Evolutionary conservation across 768 basidiomycete species (phyloP).

Genomic region (Mycena albidolilacea): DNA sequence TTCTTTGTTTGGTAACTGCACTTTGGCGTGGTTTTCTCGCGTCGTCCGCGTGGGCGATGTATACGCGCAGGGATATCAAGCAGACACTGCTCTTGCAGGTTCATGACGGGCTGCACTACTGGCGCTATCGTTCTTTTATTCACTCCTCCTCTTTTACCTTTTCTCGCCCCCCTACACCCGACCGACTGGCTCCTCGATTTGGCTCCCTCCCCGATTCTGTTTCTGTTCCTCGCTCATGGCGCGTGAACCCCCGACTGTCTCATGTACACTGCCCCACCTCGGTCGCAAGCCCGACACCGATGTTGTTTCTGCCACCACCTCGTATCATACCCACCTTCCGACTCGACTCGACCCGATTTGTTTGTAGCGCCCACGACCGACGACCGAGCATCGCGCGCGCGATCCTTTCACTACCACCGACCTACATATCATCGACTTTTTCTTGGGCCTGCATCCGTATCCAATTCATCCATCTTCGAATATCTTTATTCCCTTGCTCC

Average conservation of each 20-base stretch:
- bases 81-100: too few relatives aligned
- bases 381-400: too few relatives aligned
- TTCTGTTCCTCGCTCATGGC: neutral
- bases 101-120: too few relatives aligned
- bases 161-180: neutral
- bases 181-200: constrained; percentile 17
- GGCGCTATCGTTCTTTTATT: too few relatives aligned
- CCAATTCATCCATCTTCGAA: neutral
- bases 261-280: too few relatives aligned
- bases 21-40: neutral
- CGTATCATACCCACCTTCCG: neutral
- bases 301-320: neutral
- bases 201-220: neutral
- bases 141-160: too few relatives aligned
- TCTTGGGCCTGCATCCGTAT: neutral
- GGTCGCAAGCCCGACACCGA: too few relatives aligned
- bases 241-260: neutral
- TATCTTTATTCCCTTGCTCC: neutral
- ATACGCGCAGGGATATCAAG: constrained; percentile 21
- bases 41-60: constrained; percentile 14
- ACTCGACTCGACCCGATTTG: neutral
- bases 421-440: constrained; percentile 1
- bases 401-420: neutral
- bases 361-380: neutral
- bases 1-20: neutral